Conservation (phyloP, 140 eudicot genomes). For the Senecio squalidus region DNA sequence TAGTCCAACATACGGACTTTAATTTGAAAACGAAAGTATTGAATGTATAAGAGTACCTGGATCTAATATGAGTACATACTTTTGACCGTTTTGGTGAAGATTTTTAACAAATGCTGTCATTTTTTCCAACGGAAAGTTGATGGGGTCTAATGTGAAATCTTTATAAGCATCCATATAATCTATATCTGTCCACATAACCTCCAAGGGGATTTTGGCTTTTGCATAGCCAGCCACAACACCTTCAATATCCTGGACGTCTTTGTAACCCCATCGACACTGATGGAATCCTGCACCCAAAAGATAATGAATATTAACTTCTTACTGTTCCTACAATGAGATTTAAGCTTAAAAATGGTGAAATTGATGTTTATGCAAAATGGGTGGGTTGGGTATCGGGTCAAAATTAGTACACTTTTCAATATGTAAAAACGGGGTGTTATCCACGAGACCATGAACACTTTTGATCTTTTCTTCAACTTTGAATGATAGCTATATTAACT, state of each 20-base stretch:
- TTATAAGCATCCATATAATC: conserved; percentile 87
- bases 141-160: conserved; percentile 82
- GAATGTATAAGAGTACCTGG: conserved; percentile 52
- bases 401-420: too few species aligned
- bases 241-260: conserved; percentile 51
- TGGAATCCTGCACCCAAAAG: conserved; percentile 56
- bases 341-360: not conserved
- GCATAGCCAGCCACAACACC: conserved; percentile 63
- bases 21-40: not conserved
- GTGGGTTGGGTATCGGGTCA: not conserved
- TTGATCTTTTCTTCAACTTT: not conserved
- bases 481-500: too few species aligned
- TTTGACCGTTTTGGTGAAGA: conserved; percentile 70
- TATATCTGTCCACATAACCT: conserved; percentile 90
- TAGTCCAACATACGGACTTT: not conserved
- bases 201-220: conserved; percentile 65
- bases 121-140: conserved; percentile 48
- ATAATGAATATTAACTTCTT: conserved; percentile 10
- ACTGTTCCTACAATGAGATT: not conserved
- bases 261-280: conserved; percentile 76
- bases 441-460: too few species aligned
- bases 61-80: conserved; percentile 75
- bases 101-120: conserved; percentile 42
- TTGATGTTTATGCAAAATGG: not conserved
- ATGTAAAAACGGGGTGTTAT: not conserved